A percentile compares a stretch with the other conserved stretches of the same genome.
phyloP scores from a whole-genome alignment of 2,329 filamentous ascomycete genomes.

The Calonectria multiphialidica region DNA sequence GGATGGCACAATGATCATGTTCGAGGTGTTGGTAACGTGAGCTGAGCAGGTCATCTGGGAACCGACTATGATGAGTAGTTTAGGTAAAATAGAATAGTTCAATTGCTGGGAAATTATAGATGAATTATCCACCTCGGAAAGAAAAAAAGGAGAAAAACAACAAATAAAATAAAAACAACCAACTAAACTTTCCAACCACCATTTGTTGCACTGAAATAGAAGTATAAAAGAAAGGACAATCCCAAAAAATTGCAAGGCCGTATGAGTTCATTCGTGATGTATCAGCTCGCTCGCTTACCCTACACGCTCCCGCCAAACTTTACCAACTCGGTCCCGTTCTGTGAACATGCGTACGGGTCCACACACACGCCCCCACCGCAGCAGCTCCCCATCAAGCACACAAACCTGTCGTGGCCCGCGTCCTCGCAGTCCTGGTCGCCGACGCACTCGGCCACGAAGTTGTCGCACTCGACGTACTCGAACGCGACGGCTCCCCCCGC shows the following conservation, averaged over 20 bases:
- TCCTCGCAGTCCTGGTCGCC: conserved; percentile 43
- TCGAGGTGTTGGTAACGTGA: not conserved
- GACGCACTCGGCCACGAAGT: conserved; percentile 44
- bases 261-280: not conserved
- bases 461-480: conserved; percentile 49
- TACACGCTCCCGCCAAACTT: conserved; percentile 32
- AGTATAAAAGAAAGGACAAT: not conserved
- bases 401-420: conserved; percentile 39
- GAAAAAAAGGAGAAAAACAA: not conserved
- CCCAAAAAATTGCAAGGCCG: not conserved
- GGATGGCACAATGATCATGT: not conserved
- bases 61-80: too few relatives aligned
- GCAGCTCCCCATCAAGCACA: conserved; percentile 52
- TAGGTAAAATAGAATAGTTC: too few relatives aligned
- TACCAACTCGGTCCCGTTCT: conserved; percentile 47
- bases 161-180: not conserved
- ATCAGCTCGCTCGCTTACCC: conserved; percentile 22
- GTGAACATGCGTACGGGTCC: conserved; percentile 52
- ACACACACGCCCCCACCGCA: conserved; percentile 52
- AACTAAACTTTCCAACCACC: not conserved
- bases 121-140: too few relatives aligned
- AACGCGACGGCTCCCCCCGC: conserved; percentile 45
- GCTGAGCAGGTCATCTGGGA: too few relatives aligned
- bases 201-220: not conserved
- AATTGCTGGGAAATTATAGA: too few relatives aligned